Percentiles rank a stretch among this genome's conserved stretches.
Conservation (phyloP, 1,284 basidiomycete species). For the Marasmius fiardii region DNA sequence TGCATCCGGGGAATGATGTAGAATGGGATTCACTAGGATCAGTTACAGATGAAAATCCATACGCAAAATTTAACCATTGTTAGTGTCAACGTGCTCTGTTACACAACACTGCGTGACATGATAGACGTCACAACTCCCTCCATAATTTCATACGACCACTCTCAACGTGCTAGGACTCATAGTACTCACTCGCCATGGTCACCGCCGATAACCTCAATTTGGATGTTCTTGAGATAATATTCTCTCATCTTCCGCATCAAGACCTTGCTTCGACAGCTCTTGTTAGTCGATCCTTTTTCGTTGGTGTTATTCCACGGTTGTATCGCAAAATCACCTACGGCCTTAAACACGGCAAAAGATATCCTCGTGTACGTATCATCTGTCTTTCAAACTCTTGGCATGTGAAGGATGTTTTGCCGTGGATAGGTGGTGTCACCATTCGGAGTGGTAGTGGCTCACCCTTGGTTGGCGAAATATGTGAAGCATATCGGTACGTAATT, state of each 20-base stretch:
- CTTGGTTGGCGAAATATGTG: conserved; percentile 53
- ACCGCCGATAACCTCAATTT: conserved; percentile 64
- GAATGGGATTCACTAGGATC: background rate
- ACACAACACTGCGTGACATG: too few relatives aligned
- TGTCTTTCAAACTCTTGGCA: background rate
- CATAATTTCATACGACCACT: background rate
- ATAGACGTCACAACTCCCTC: too few relatives aligned
- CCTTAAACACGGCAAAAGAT: conserved; percentile 50
- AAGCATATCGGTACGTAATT: conserved; percentile 49
- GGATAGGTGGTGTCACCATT: conserved; percentile 54
- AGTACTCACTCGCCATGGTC: conserved; percentile 42
- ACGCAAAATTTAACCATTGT: background rate
- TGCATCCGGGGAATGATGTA: background rate
- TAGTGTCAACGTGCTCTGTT: too few relatives aligned
- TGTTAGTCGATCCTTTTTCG: conserved; percentile 60
- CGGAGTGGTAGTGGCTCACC: conserved; percentile 47
- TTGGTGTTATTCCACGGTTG: conserved; percentile 55
- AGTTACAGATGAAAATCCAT: too few relatives aligned
- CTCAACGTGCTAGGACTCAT: too few relatives aligned
- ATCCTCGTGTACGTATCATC: conserved; percentile 37
- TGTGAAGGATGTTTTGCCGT: background rate
- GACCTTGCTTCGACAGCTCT: conserved; percentile 59
- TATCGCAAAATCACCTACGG: conserved; percentile 57
- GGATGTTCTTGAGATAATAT: conserved; percentile 67
- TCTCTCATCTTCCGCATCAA: conserved; percentile 43